Base-by-base conservation (phyloP, 2,329 filamentous ascomycete genomes). In the Epichloe amarillans region DNA sequence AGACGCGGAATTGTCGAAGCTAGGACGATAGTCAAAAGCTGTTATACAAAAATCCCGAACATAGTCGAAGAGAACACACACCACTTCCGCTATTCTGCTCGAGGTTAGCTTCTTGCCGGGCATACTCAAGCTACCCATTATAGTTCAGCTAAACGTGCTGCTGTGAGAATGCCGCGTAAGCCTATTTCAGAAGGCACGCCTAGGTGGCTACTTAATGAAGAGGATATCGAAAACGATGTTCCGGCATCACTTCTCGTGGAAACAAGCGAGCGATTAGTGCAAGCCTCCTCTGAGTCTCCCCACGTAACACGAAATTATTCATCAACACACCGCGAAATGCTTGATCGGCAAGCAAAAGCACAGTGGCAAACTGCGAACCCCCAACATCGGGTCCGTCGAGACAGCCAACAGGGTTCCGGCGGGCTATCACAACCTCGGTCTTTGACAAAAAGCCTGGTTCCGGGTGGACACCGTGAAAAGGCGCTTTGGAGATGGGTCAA, bases 401-500 rank as follows among this genome's bases (percentile, higher is more conserved):
- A 74, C 17, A 11, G 64, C 67, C 14, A 56, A 55, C 30, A 60
- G 50, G 38, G 21, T 21, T 35, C 38, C 11, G n/a, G 19, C 30
- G 26, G 38, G 11, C n/a, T 49, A 8, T 40, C 57, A 30, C 56
- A 64, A n/a, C 58, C 61, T 48, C 56, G 63, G 55, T 55, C 64
- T 23, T n/a, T 66, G 39, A 38, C 58, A 58, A 52, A 52, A 61
- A 54, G 59, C 43, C 51, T 60, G 15, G 51, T 65, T 19, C 55
- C 63, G 1, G 67, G 66, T 10, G 67, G 63, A 49, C 69, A 70
- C 4, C 62, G 82, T 65, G 85, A 91, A 62, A 85, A 83, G 65
- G 89, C 90, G 3, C 80, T 95, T 72, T 96, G 88, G 84, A 79
- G 87, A 67, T 96, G 90, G 86, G 87, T 87, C 50, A 95, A 95